A percentile compares a stretch with the other conserved stretches of the same genome.
These are phyloP conservation scores for Pseudocercospora ulei DNA, from an alignment of 2,329 filamentous ascomycete species.

Conservation along the genomic window DNA sequence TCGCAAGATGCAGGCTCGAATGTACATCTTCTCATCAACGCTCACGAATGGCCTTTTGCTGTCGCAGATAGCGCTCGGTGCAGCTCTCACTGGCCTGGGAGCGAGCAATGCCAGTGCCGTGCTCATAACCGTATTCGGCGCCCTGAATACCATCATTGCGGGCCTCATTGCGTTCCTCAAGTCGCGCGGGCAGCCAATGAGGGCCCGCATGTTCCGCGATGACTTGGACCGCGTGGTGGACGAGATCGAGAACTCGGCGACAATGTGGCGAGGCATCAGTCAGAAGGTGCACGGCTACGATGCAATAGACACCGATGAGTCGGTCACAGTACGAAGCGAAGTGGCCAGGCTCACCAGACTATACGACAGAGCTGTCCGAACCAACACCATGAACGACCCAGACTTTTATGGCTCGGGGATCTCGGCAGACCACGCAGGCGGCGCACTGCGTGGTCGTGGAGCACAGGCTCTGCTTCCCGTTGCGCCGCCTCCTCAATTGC, in stretches of 20 bases:
- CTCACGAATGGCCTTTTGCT: slow-evolving; percentile 36
- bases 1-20: slow-evolving; percentile 30
- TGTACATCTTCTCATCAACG: slow-evolving; percentile 35
- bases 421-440: slow-evolving; percentile 23
- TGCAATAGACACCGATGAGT: slow-evolving; percentile 40
- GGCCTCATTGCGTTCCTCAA: slow-evolving; percentile 38
- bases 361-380: slow-evolving; percentile 36
- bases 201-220: slow-evolving; percentile 37
- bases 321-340: slow-evolving; percentile 38
- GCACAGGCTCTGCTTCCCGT: slow-evolving; percentile 16
- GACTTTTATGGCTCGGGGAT: slow-evolving; percentile 34
- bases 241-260: slow-evolving; percentile 38
- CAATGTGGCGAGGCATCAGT: slow-evolving; percentile 40
- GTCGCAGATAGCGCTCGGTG: slow-evolving; percentile 37
- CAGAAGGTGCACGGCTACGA: slow-evolving; percentile 40
- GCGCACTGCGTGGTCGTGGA: slow-evolving; percentile 21
- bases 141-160: slow-evolving; percentile 37
- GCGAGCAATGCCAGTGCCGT: slow-evolving; percentile 33
- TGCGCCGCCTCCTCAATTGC: slow-evolving; percentile 8
- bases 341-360: slow-evolving; percentile 34
- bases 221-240: slow-evolving; percentile 37
- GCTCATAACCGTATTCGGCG: slow-evolving; percentile 37
- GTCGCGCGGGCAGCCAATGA: slow-evolving; percentile 36
- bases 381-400: slow-evolving; percentile 36
- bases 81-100: slow-evolving; percentile 36